Evolutionary conservation across 1,139 yeast species (phyloP).

Genomic region (Ogataea hybrid): DNA sequence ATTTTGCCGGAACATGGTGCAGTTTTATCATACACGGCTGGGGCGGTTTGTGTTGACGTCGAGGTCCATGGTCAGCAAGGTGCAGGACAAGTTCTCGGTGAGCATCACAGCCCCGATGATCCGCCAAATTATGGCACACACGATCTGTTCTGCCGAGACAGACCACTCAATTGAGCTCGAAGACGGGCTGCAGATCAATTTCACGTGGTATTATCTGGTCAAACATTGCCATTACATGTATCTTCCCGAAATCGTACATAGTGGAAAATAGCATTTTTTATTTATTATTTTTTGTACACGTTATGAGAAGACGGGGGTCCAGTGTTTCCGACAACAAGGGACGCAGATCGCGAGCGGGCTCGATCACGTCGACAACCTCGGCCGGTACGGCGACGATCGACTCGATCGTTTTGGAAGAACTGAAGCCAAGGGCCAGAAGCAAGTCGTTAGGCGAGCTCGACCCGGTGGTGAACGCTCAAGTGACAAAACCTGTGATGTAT

Average conservation of each 20-base stretch:
- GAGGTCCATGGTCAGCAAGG: neutral
- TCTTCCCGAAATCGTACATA: constrained; percentile 3
- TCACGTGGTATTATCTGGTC: constrained; percentile 3
- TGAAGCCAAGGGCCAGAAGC: neutral
- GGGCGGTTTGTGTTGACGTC: neutral
- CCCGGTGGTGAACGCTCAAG: neutral
- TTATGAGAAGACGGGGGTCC: constrained; percentile 24
- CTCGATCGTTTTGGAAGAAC: neutral
- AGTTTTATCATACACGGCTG: neutral
- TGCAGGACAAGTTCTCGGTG: neutral
- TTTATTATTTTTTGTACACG: constrained; percentile 10
- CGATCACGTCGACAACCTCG: constrained; percentile 39
- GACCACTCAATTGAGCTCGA: too few species aligned
- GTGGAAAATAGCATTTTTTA: constrained; percentile 1
- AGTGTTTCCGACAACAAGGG: constrained; percentile 24
- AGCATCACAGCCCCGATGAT: neutral
- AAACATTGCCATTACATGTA: constrained; percentile 2
- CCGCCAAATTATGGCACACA: neutral
- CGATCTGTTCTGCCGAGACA: too few species aligned
- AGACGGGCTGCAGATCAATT: neutral
- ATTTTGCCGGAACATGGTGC: neutral
- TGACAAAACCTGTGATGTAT: constrained; percentile 15
- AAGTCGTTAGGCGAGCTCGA: neutral
- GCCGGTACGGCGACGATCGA: neutral
- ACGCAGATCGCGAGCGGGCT: constrained; percentile 41